A percentile compares a stretch with the other conserved stretches of the same genome.
phyloP scores from a whole-genome alignment of 495 filamentous ascomycete species.

The Neurospora cerealis region DNA sequence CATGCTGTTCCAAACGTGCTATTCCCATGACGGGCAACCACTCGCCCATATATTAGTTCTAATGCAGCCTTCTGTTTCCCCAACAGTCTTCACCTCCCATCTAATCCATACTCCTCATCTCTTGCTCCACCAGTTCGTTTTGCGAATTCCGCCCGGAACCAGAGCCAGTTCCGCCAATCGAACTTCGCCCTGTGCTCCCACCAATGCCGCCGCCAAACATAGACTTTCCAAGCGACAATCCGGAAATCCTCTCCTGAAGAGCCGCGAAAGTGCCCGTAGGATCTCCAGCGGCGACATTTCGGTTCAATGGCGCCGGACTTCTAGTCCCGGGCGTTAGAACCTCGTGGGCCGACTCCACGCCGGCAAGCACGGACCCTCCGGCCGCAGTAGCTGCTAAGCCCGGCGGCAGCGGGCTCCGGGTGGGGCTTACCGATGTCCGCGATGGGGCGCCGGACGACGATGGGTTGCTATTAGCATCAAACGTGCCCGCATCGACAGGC shows the following conservation, averaged over 20 bases:
- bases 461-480: slow-evolving; percentile 9
- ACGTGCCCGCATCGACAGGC: background rate
- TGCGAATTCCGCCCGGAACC: background rate
- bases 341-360: slow-evolving; percentile 31
- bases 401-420: slow-evolving; percentile 25
- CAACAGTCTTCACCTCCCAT: background rate
- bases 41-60: background rate
- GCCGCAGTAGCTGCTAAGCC: slow-evolving; percentile 11
- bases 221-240: slow-evolving; percentile 30
- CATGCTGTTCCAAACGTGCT: background rate
- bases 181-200: slow-evolving; percentile 5
- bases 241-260: slow-evolving; percentile 38
- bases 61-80: background rate
- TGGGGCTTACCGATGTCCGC: slow-evolving; percentile 10
- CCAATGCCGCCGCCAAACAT: slow-evolving; percentile 15
- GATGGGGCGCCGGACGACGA: slow-evolving; percentile 11
- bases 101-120: slow-evolving; percentile 26
- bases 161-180: background rate
- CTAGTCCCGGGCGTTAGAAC: slow-evolving; percentile 26
- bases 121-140: slow-evolving; percentile 13
- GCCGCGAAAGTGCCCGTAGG: slow-evolving; percentile 29
- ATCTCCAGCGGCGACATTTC: slow-evolving; percentile 32
- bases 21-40: background rate
- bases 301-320: slow-evolving; percentile 23
- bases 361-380: slow-evolving; percentile 33